phyloP scores from a whole-genome alignment of 331 rosid species.

The Ulmus americana region DNA sequence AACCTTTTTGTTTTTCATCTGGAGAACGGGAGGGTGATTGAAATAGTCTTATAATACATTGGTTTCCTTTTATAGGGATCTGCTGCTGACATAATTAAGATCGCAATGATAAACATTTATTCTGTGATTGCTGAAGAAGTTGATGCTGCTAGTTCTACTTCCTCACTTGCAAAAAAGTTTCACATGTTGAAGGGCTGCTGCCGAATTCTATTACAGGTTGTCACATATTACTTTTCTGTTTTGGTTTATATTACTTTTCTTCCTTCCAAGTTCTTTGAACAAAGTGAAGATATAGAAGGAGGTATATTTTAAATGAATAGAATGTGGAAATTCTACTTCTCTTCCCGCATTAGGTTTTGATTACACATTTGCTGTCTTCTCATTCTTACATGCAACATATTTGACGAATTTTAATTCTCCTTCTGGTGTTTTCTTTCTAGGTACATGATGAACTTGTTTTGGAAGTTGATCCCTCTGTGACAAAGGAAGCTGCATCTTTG shows the following conservation, averaged over 20 bases:
- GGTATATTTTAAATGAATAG: background rate
- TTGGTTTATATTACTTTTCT: background rate
- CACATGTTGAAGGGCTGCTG: conserved; percentile 56
- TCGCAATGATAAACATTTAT: conserved; percentile 75
- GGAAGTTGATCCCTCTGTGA: conserved; percentile 74
- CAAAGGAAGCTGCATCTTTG: conserved; percentile 67
- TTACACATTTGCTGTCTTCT: conserved; percentile 1
- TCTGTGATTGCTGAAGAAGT: conserved; percentile 40
- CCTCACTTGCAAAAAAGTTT: conserved; percentile 34
- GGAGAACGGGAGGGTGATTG: background rate
- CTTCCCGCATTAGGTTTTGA: background rate
- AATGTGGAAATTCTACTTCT: background rate
- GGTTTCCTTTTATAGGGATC: conserved; percentile 57
- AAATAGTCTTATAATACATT: conserved; percentile 2
- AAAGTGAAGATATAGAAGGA: conserved; percentile 1
- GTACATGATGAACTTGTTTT: conserved; percentile 91
- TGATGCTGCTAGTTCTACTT: conserved; percentile 36
- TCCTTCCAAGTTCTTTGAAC: conserved; percentile 3
- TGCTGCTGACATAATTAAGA: conserved; percentile 89
- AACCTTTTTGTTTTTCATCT: conserved; percentile 4
- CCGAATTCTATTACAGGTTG: conserved; percentile 80
- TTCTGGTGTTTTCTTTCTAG: conserved; percentile 35
- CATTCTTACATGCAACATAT: background rate
- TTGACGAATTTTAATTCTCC: background rate
- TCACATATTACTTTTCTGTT: conserved; percentile 6